Percentiles rank a stretch among this genome's conserved stretches.
phyloP scores from a whole-genome alignment of 345 rosid genomes.

The Corchorus olitorius region DNA sequence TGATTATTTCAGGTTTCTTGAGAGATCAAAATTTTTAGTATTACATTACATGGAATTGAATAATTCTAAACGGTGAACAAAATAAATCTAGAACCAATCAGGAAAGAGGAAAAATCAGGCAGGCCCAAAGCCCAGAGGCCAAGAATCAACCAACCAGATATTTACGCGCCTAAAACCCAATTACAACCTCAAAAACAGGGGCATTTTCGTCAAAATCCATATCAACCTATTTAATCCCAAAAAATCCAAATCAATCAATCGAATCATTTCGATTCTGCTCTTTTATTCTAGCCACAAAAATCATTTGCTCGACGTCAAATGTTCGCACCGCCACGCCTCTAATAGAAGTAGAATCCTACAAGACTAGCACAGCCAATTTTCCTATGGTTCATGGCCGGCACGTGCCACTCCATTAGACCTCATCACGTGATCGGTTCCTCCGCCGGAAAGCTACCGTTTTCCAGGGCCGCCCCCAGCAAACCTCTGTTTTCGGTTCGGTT shows the following conservation, averaged over 20 bases:
- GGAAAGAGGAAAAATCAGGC: neutral
- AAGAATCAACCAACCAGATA: constrained; percentile 24
- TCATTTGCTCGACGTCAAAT: constrained; percentile 8
- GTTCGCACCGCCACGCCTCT: neutral
- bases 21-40: too few relatives aligned
- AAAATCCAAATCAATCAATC: too few relatives aligned
- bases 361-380: neutral
- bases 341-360: neutral
- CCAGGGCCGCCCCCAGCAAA: constrained; percentile 37
- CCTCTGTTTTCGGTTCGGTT: constrained; percentile 54
- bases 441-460: constrained; percentile 36
- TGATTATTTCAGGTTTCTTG: too few relatives aligned
- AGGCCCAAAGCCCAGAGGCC: too few relatives aligned
- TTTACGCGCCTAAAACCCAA: constrained; percentile 28
- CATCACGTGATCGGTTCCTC: constrained; percentile 55
- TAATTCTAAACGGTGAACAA: too few relatives aligned
- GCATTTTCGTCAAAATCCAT: constrained; percentile 33
- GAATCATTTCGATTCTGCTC: too few relatives aligned
- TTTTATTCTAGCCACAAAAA: neutral
- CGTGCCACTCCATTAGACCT: constrained; percentile 52
- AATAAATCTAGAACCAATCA: neutral
- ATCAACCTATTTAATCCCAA: neutral
- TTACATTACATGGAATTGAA: too few relatives aligned
- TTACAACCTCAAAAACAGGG: constrained; percentile 21
- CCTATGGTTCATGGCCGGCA: constrained; percentile 60